Evolutionary conservation across 2,329 filamentous ascomycete genomes (phyloP).

Genomic region (Colletotrichum destructivum): DNA sequence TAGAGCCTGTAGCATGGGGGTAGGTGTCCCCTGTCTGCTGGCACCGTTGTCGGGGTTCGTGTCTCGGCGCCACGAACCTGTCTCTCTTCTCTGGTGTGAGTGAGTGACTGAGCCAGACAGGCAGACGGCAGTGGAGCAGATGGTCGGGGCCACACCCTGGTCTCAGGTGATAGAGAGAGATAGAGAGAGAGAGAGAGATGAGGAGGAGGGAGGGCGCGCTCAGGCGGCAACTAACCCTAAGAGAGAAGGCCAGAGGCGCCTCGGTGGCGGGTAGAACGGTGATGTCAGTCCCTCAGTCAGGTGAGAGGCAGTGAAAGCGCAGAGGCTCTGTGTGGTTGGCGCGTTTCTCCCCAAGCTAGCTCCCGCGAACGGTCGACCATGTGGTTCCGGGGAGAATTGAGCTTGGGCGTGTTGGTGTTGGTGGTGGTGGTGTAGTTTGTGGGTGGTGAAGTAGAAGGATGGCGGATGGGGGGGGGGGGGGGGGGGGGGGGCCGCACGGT

Average conservation of each 20-base stretch:
- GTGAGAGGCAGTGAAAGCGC: constrained; percentile 14
- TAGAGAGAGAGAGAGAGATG: neutral
- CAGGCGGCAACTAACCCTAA: neutral
- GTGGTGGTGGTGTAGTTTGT: neutral
- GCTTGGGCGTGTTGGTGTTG: constrained; percentile 8
- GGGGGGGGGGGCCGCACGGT: constrained; percentile 17
- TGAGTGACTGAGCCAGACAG: neutral
- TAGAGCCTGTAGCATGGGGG: constrained; percentile 5
- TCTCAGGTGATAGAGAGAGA: constrained; percentile 7
- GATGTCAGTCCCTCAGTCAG: constrained; percentile 40
- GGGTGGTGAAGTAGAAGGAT: constrained; percentile 11
- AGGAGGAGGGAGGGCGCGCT: neutral
- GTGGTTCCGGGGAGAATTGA: constrained; percentile 28
- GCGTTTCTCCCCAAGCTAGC: constrained; percentile 18
- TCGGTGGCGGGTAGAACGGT: constrained; percentile 32
- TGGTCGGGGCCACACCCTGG: neutral
- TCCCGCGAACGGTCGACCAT: constrained; percentile 33
- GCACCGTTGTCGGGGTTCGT: constrained; percentile 9
- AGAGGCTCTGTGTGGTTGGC: constrained; percentile 19
- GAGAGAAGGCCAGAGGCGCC: neutral
- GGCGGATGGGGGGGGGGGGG: neutral
- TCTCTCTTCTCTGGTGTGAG: neutral
- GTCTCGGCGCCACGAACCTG: constrained; percentile 39
- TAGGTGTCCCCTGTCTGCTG: neutral
- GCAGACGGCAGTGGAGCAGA: neutral